Evolutionary conservation across 192 early-diverging fungal species (phyloP).

Genomic region (Coemansia sp.): DNA sequence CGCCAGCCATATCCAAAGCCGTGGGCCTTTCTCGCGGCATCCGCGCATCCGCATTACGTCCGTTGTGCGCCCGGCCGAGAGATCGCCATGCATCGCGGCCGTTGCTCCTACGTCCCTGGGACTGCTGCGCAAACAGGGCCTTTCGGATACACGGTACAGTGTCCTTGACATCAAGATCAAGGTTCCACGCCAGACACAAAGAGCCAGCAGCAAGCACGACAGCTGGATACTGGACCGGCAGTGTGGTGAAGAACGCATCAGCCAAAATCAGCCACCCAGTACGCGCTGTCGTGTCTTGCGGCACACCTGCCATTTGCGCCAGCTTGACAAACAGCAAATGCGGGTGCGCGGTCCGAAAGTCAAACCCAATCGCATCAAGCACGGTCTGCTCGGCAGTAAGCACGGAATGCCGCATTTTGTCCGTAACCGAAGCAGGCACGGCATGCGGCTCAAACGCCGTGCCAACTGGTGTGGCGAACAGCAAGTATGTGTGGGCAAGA

Average conservation of each 20-base stretch:
- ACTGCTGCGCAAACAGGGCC: background rate
- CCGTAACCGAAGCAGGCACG: conserved; percentile 56
- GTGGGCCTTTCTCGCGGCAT: background rate
- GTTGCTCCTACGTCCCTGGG: background rate
- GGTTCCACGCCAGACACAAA: conserved; percentile 49
- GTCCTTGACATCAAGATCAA: conserved; percentile 24
- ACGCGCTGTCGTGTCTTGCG: conserved; percentile 14
- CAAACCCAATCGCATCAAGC: conserved; percentile 78
- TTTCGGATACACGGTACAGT: conserved; percentile 10
- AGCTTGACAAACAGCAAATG: conserved; percentile 73
- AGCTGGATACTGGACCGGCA: conserved; percentile 53
- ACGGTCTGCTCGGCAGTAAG: conserved; percentile 69
- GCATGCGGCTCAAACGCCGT: conserved; percentile 29
- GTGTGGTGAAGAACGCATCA: conserved; percentile 50
- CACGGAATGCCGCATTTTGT: conserved; percentile 65
- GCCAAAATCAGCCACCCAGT: conserved; percentile 47
- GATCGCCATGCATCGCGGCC: background rate
- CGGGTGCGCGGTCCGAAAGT: conserved; percentile 75
- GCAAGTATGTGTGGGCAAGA: conserved; percentile 59
- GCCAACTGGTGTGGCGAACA: conserved; percentile 6
- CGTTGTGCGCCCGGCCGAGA: background rate
- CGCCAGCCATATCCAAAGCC: conserved; percentile 16
- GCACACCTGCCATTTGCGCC: conserved; percentile 60
- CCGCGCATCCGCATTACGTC: background rate
- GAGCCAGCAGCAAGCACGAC: conserved; percentile 42